These are phyloP conservation scores for Eucalyptus microcorys DNA, from an alignment of 345 rosid genomes.

Conservation along the genomic window DNA sequence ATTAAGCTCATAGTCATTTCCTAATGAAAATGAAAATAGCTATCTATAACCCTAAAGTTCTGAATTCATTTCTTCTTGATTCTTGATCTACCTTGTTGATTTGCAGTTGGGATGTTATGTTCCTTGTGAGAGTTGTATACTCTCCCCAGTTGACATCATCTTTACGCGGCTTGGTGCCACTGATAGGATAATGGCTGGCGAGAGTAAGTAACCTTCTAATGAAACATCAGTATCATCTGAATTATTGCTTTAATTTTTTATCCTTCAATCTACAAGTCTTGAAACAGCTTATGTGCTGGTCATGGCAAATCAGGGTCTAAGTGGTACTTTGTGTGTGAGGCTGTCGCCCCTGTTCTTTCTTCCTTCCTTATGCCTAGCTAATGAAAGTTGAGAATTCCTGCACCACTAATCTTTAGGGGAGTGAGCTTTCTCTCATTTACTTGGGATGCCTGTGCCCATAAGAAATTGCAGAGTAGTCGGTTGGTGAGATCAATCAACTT, in stretches of 20 bases:
- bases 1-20: neutral
- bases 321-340: neutral
- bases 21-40: neutral
- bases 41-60: neutral
- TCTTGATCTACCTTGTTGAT: neutral
- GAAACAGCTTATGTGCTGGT: neutral
- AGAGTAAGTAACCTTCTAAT: slow-evolving; percentile 40
- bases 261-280: neutral
- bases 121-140: slow-evolving; percentile 53
- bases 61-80: neutral
- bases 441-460: neutral
- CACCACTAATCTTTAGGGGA: neutral
- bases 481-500: neutral
- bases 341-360: neutral
- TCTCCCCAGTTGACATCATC: slow-evolving; percentile 73
- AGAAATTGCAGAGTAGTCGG: neutral
- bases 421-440: neutral
- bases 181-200: slow-evolving; percentile 93
- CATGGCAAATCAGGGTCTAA: neutral
- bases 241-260: neutral
- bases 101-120: slow-evolving; percentile 85
- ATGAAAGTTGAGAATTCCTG: neutral
- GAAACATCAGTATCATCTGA: neutral
- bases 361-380: neutral
- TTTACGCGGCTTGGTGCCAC: slow-evolving; percentile 92